Conservation (phyloP, 805 yeast species). For the Kuraishia borneana region DNA sequence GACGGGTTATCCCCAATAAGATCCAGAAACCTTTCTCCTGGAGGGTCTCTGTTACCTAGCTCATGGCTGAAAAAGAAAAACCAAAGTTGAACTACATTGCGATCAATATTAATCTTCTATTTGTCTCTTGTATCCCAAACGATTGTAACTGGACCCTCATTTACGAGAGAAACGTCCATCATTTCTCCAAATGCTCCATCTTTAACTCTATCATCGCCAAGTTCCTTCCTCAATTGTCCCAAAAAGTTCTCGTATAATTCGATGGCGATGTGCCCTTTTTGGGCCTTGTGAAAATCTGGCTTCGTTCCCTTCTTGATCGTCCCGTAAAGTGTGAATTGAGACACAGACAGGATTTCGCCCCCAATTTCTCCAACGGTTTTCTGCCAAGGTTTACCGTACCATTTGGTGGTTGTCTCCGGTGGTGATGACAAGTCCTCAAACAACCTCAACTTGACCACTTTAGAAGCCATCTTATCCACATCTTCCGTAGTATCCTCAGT, state of each 20-base stretch:
- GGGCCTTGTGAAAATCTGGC: slow-evolving; percentile 91
- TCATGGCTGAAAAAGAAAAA: not conserved
- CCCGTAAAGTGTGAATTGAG: slow-evolving; percentile 88
- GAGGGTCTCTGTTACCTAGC: not conserved
- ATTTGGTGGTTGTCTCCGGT: slow-evolving; percentile 34
- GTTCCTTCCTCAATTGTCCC: slow-evolving; percentile 27
- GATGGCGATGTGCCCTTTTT: slow-evolving; percentile 55
- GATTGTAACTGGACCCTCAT: slow-evolving; percentile 92
- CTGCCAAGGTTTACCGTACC: slow-evolving; percentile 69
- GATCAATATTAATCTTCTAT: slow-evolving; percentile 3
- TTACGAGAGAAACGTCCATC: slow-evolving; percentile 87
- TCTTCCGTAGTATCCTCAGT: slow-evolving; percentile 70
- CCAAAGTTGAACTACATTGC: not conserved
- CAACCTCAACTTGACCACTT: slow-evolving; percentile 51
- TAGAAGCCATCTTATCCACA: slow-evolving; percentile 54
- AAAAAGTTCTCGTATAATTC: slow-evolving; percentile 44
- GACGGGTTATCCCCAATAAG: not conserved
- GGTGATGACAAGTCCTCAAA: slow-evolving; percentile 46
- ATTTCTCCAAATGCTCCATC: slow-evolving; percentile 94
- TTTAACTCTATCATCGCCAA: slow-evolving; percentile 57
- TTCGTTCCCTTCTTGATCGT: slow-evolving; percentile 83
- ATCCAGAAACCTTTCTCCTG: not conserved
- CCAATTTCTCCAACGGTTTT: slow-evolving; percentile 48
- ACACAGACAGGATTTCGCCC: slow-evolving; percentile 75
- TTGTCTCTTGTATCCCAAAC: slow-evolving; percentile 57